These are phyloP conservation scores for Pythium phragmiticola DNA, from an alignment of 352 stramenopile species.

Conservation along the genomic window DNA sequence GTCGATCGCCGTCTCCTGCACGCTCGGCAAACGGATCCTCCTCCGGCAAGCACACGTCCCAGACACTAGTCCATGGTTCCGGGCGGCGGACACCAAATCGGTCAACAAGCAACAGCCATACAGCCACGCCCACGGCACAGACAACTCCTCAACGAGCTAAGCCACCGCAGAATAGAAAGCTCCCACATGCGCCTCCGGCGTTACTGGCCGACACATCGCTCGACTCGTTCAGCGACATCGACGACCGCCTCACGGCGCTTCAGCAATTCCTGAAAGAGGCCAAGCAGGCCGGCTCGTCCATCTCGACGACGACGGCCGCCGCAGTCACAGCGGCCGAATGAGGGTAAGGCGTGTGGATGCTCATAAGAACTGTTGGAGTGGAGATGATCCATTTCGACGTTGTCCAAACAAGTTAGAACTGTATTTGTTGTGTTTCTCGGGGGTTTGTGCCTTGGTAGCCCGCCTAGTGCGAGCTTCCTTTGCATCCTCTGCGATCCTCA, in stretches of 20 bases:
- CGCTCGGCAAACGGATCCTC: constrained; percentile 12
- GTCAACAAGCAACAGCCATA: not conserved
- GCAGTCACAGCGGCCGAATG: constrained; percentile 7
- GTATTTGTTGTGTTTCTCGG: constrained; percentile 5
- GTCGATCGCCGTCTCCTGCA: constrained; percentile 26
- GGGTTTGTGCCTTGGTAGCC: not conserved
- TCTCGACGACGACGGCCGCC: constrained; percentile 7
- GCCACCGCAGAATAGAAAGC: not conserved
- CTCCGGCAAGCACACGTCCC: not conserved
- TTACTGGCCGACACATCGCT: constrained; percentile 59
- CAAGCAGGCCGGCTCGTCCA: constrained; percentile 44
- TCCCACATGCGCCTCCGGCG: constrained; percentile 20
- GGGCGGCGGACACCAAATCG: not conserved
- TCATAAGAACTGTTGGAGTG: not conserved
- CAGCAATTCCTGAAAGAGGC: constrained; percentile 83
- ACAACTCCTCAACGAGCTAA: constrained; percentile 5
- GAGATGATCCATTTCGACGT: not conserved
- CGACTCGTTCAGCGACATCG: constrained; percentile 84
- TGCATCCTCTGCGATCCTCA: not conserved
- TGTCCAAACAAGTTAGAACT: constrained; percentile 15
- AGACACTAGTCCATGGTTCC: not conserved
- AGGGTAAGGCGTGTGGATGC: not conserved
- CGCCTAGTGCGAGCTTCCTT: not conserved
- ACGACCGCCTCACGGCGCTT: constrained; percentile 77
- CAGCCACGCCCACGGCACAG: not conserved